Base-by-base conservation (phyloP, 345 rosid genomes). In the Populus alba region DNA sequence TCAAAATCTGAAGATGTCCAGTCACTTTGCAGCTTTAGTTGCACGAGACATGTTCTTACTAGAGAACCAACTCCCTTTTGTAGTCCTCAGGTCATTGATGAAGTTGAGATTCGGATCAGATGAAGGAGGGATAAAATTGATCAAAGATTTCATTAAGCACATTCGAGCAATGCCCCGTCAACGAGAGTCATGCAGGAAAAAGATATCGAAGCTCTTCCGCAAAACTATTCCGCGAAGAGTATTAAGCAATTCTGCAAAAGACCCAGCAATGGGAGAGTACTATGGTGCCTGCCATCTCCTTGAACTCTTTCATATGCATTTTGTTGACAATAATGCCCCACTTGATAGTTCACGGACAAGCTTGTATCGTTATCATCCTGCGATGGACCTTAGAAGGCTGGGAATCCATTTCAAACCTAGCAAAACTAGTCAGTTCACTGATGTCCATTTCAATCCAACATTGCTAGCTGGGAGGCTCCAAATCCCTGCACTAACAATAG, bases 361-460 rank as follows among this genome's bases (percentile, higher is more conserved):
- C 18, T 38, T 63, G 76, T 71, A 20, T 63, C 37, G 37, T 33
- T 70, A 49, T 27, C 77, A 33, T 5, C 22, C 31, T 23, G 69
- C 66, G 9, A 72, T 13, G 80, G 74, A 81, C 71, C 83, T 81
- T 13, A 67, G 68, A 17, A 73, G 77, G 2, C 67, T 47, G 15
- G 73, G 83, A 22, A 72, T 81, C 49, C 73, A 72, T 3, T 55
- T 76, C 59, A 39, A 51, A 41, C 77, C 70, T 0, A 72, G 74
- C 49, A 9, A 33, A 27, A 13, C 77, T 9, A 45, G 29, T 23
- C 5, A 4, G 3, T 49, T 81, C 18, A 27, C 66, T 8, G 68
- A 78, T 23, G 43, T 81, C n/a, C 6, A 11, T 0, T 81, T 77
- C 67, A 29, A 7, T 2, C 25, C 72, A n/a, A 16, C 65, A 16